Base-by-base conservation (phyloP, 371 early-diverging fungal species). In the Mucor sp. region DNA sequence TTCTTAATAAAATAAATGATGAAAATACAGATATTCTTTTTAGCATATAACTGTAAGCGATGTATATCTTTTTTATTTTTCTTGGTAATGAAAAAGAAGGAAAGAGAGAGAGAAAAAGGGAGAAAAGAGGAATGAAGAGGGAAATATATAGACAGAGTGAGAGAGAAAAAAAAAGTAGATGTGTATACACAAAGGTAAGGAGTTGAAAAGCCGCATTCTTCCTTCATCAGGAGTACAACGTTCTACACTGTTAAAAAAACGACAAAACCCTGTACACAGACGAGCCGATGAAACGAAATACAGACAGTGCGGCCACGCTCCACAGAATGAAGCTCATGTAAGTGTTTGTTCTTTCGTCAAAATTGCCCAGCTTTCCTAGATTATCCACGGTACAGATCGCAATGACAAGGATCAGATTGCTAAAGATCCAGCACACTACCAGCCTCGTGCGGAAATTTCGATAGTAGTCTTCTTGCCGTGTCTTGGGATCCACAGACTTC, bases 401-500 rank as follows among this genome's bases (percentile, higher is more conserved):
- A 19, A 80, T 83, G 28, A 93, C 88, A 59, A 97, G 77, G 0
- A 90, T 61, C 11, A 86, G 85, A 71, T 97, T 97, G 57, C 88
- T 79, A 65, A 92, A 76, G 65, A 94, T 87, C 96, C 96, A 97
- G n/a, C 75, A 66, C 19, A 96, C 78, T 28, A 97, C 84, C 17
- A 94, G 75, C 17, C 85, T 79, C 3, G 96, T 95, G 62, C 97
- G 89, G 85, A 95, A 94, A 61, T 81, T 75, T 66, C 90, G 88
- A 80, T 93, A 94, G 75, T 90, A 87, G 64, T 97, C 97, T 62
- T 95, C 94, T 65, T 87, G 87, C 74, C 90, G 91, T 27, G 91
- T 90, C 68, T 83, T 81, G 27, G 87, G 83, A 71, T 91, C 93
- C 15, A 91, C 74, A 12, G 87, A 68, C 12, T 55, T 19, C 32